Conservation (phyloP, 2,329 filamentous ascomycete species). For the Hymenoscyphus infarciens region DNA sequence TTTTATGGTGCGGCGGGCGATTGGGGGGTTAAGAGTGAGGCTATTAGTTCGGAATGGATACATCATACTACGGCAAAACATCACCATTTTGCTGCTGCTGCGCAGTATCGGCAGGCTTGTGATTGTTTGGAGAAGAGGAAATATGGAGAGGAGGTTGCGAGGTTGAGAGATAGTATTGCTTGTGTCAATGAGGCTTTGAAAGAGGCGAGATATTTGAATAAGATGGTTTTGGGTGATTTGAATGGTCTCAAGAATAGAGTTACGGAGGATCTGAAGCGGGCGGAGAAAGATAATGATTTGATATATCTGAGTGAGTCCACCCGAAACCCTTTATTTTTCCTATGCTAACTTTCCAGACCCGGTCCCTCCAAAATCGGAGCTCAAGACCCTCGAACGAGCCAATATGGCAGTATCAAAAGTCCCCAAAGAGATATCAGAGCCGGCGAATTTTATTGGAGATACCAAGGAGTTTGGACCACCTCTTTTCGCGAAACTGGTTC, state of each 20-base stretch:
- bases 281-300: slow-evolving; percentile 93
- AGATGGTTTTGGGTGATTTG: slow-evolving; percentile 75
- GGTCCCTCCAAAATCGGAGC: slow-evolving; percentile 83
- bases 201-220: slow-evolving; percentile 78
- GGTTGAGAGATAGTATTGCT: slow-evolving; percentile 73
- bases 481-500: slow-evolving; percentile 86
- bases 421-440: slow-evolving; percentile 77
- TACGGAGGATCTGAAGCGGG: slow-evolving; percentile 82
- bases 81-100: slow-evolving; percentile 92
- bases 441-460: slow-evolving; percentile 76
- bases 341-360: slow-evolving; percentile 49
- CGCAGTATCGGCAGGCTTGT: slow-evolving; percentile 86
- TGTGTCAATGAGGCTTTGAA: slow-evolving; percentile 86
- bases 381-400: slow-evolving; percentile 80
- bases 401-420: slow-evolving; percentile 80
- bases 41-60: slow-evolving; percentile 92
- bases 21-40: slow-evolving; percentile 81
- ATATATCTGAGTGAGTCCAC: slow-evolving; percentile 74
- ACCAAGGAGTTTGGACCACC: slow-evolving; percentile 77
- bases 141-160: slow-evolving; percentile 92
- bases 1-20: slow-evolving; percentile 83
- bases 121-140: slow-evolving; percentile 90
- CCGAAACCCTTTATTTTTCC: neutral
- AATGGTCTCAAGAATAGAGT: slow-evolving; percentile 79
- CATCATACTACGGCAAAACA: slow-evolving; percentile 97